These are phyloP conservation scores for Poronia punctata DNA, from an alignment of 495 filamentous ascomycete species.

Conservation along the genomic window DNA sequence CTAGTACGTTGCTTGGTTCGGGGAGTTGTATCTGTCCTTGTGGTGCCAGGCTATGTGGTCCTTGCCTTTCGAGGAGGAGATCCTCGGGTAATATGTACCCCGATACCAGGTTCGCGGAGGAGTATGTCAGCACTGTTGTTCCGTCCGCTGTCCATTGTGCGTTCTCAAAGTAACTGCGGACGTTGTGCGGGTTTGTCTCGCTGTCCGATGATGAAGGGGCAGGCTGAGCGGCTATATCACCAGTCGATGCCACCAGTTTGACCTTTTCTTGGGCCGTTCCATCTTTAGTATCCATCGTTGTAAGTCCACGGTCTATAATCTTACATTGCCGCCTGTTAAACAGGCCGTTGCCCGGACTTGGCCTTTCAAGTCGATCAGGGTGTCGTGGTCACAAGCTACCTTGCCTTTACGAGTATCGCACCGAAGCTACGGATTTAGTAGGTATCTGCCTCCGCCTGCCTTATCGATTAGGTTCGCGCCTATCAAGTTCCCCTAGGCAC, in stretches of 20 bases:
- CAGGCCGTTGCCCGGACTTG: too few relatives aligned
- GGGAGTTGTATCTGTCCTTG: constrained; percentile 55
- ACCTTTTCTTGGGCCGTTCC: constrained; percentile 18
- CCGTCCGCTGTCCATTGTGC: constrained; percentile 67
- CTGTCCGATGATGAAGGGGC: background rate
- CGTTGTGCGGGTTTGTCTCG: background rate
- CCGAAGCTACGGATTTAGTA: too few relatives aligned
- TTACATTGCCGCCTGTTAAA: too few relatives aligned
- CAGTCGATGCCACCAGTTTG: constrained; percentile 38
- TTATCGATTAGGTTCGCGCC: too few relatives aligned
- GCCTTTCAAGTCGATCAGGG: too few relatives aligned
- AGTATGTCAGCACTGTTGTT: constrained; percentile 70
- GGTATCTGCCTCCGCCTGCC: too few relatives aligned
- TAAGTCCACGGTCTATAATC: too few relatives aligned
- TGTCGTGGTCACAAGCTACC: too few relatives aligned
- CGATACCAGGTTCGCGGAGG: constrained; percentile 58
- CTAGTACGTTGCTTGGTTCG: constrained; percentile 63
- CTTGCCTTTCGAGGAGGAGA: constrained; percentile 51
- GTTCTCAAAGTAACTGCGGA: constrained; percentile 48
- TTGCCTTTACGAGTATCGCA: too few relatives aligned
- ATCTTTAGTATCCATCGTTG: constrained; percentile 15
- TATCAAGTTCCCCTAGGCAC: too few relatives aligned
- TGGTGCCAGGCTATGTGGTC: constrained; percentile 47
- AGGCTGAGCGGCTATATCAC: constrained; percentile 13
- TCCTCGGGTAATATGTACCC: constrained; percentile 67